Base-by-base conservation (phyloP, 495 filamentous ascomycete species). In the Xylaria grammica region DNA sequence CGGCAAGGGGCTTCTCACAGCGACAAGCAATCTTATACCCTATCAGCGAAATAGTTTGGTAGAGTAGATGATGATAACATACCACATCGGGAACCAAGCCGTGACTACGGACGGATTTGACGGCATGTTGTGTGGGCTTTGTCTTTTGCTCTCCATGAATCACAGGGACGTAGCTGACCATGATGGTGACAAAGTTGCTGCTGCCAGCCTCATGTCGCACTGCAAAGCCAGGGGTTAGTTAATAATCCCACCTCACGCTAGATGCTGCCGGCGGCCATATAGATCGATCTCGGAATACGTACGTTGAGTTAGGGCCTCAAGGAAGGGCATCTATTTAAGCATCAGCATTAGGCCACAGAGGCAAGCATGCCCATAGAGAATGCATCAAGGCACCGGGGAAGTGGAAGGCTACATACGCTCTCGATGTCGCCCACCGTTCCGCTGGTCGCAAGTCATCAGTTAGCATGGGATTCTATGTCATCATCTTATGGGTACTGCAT, bases 121-220 rank as follows among this genome's bases (percentile, higher is more conserved):
- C 93, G 38, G 95, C 92, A 65, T 90, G 84, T 74, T 98, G 95
- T 0, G 95, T 98, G 0, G 95, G 95, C 77, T 99, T 99, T 15
- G 93, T 97, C 87, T 98, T 99, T 78, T 95, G 86, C 79, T 98
- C 95, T n/a, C 89, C 86, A 52, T 85, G 73, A 40, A 88, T 77
- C 3, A 94, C 78, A 0, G 93, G 93, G 20, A 97, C 85, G 50
- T 90, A 87, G 9, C 86, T 92, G 46, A 96, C 94, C 72, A 92
- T 88, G 64, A 95, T 97, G 74, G 91, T 88, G 66, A 92, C 70
- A 76, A 97, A 96, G 77, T 96, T 95, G 68, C 85, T 80, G 73
- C 87, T 90, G 61, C 91, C 92, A 52, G 84, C 88, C 48, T 87
- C 82, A 56, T 88, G 78, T 52, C 87, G 83, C 45, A 97, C 62